Conservation (phyloP, 345 rosid genomes). For the Lepidium didymum region DNA sequence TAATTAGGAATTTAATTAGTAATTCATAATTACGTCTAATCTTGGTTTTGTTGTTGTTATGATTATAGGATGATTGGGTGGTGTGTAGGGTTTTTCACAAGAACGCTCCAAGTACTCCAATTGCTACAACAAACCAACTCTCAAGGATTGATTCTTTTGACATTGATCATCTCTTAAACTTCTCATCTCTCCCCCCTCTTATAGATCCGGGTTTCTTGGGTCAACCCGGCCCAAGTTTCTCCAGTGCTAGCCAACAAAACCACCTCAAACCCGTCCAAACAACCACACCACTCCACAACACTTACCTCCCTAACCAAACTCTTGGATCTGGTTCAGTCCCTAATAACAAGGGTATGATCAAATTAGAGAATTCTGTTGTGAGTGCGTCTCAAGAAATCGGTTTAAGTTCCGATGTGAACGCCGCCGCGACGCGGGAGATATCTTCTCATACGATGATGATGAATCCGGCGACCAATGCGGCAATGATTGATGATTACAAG, state of each 20-base stretch:
- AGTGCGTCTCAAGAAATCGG: slow-evolving; percentile 56
- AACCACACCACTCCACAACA: slow-evolving; percentile 38
- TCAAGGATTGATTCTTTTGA: slow-evolving; percentile 32
- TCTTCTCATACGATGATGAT: slow-evolving; percentile 27
- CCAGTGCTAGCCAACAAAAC: slow-evolving; percentile 3
- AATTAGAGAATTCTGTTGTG: slow-evolving; percentile 26
- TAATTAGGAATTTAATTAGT: background rate
- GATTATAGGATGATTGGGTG: slow-evolving; percentile 85
- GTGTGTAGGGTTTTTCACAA: slow-evolving; percentile 94
- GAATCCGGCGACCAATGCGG: background rate
- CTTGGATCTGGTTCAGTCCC: slow-evolving; percentile 14
- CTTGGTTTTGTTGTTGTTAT: background rate
- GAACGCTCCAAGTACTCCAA: slow-evolving; percentile 27
- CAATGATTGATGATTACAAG: slow-evolving; percentile 14
- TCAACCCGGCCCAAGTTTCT: slow-evolving; percentile 25
- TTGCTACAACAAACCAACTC: slow-evolving; percentile 10
- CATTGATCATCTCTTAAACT: slow-evolving; percentile 42
- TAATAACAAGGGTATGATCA: slow-evolving; percentile 17
- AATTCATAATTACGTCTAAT: background rate
- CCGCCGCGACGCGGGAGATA: slow-evolving; percentile 38
- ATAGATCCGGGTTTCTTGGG: slow-evolving; percentile 19
- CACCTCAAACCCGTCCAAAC: slow-evolving; percentile 23
- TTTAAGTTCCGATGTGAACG: slow-evolving; percentile 39
- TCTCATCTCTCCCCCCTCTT: slow-evolving; percentile 24
- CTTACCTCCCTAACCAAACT: slow-evolving; percentile 69